A percentile compares a stretch with the other conserved stretches of the same genome.
Evolutionary conservation across 768 basidiomycete genomes (phyloP).

Genomic region (Mrakia gelida): DNA sequence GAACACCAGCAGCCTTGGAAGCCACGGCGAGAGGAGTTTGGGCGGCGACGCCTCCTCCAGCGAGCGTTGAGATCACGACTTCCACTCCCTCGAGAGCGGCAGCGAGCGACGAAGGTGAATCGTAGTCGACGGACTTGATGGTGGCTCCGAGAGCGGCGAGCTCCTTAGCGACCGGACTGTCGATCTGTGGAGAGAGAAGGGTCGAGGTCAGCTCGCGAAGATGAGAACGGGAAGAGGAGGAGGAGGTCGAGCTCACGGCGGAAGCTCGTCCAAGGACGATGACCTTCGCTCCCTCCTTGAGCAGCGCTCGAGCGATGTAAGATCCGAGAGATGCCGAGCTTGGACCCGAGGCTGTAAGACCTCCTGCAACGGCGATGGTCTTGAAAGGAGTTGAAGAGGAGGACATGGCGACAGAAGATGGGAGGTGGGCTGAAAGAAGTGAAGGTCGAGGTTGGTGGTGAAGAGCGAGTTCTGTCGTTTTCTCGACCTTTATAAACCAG

Average conservation of each 20-base stretch:
- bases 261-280: slow-evolving; percentile 22
- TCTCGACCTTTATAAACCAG: no score
- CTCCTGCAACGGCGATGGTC: slow-evolving; percentile 31
- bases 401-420: neutral
- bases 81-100: neutral
- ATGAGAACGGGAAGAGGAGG: neutral
- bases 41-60: neutral
- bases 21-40: neutral
- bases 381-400: neutral
- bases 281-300: slow-evolving; percentile 16
- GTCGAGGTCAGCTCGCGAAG: neutral
- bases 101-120: neutral
- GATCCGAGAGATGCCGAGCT: slow-evolving; percentile 27
- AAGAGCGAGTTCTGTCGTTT: neutral
- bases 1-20: neutral
- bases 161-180: slow-evolving; percentile 12
- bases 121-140: slow-evolving; percentile 5
- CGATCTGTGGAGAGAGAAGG: neutral
- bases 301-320: slow-evolving; percentile 21
- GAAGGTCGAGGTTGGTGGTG: neutral
- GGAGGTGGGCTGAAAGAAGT: neutral
- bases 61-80: neutral
- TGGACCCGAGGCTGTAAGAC: slow-evolving; percentile 15
- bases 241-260: slow-evolving; percentile 10
- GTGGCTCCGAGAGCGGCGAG: slow-evolving; percentile 22